These are phyloP conservation scores for Vigna angularis DNA, from an alignment of 306 rosid genomes.

Conservation along the genomic window DNA sequence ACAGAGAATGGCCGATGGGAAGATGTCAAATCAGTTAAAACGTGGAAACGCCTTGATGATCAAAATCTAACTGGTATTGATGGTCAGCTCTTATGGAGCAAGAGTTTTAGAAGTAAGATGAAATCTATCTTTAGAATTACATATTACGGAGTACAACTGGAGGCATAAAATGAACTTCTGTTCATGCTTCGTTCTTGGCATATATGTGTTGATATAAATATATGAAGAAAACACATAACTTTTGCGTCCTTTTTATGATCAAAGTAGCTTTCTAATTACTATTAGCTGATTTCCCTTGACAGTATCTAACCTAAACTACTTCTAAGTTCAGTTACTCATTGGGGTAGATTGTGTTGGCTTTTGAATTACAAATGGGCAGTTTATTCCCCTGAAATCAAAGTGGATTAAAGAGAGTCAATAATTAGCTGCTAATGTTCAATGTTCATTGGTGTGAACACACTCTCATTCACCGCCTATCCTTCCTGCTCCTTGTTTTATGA, in stretches of 20 bases:
- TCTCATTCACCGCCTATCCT: neutral
- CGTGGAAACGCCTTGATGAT: slow-evolving; percentile 88
- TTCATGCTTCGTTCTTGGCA: slow-evolving; percentile 11
- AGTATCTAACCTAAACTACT: neutral
- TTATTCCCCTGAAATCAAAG: neutral
- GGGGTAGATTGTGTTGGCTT: neutral
- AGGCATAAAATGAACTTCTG: slow-evolving; percentile 4
- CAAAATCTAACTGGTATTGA: slow-evolving; percentile 62
- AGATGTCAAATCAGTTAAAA: slow-evolving; percentile 72
- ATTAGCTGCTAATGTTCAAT: neutral
- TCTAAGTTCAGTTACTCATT: slow-evolving; percentile 22
- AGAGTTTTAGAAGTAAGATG: slow-evolving; percentile 60
- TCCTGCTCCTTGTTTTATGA: neutral
- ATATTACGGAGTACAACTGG: neutral
- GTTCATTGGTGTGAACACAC: neutral
- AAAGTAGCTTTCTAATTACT: slow-evolving; percentile 3
- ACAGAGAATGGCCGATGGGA: slow-evolving; percentile 63
- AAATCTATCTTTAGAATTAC: slow-evolving; percentile 14
- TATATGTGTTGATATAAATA: too few relatives aligned
- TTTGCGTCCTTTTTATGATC: slow-evolving; percentile 2
- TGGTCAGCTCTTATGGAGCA: slow-evolving; percentile 71
- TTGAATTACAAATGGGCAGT: slow-evolving; percentile 18
- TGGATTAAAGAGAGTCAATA: neutral
- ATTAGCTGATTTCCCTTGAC: neutral
- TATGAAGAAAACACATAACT: neutral